Conservation (phyloP, 306 rosid species). For the Vachellia pachyceras region DNA sequence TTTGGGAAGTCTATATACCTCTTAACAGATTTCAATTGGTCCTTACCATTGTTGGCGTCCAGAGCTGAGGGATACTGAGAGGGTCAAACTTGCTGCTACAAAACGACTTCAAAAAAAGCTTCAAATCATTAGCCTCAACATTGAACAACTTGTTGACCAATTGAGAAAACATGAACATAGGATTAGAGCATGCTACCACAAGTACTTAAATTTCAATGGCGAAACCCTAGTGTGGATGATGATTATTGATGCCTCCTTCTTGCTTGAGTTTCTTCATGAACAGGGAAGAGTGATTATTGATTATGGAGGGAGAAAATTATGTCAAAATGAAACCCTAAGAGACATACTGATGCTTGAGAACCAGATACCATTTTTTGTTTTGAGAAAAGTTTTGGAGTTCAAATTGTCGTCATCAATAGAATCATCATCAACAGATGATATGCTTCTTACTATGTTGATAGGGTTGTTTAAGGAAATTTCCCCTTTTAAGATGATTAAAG, state of each 20-base stretch:
- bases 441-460: constrained; percentile 57
- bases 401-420: constrained; percentile 53
- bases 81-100: constrained; percentile 70
- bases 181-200: constrained; percentile 71
- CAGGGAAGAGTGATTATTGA: constrained; percentile 40
- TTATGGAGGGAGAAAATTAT: constrained; percentile 56
- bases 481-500: constrained; percentile 55
- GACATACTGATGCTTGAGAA: constrained; percentile 88
- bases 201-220: constrained; percentile 61
- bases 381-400: constrained; percentile 73
- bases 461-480: constrained; percentile 64
- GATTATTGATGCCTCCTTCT: constrained; percentile 76
- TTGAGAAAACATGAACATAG: constrained; percentile 55
- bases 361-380: constrained; percentile 76
- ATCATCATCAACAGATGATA: constrained; percentile 50
- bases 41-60: constrained; percentile 78
- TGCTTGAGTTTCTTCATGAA: constrained; percentile 72
- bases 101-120: constrained; percentile 63
- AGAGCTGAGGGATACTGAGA: constrained; percentile 75
- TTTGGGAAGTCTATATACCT: not conserved
- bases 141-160: constrained; percentile 63
- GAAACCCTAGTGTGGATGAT: constrained; percentile 84
- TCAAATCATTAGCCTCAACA: constrained; percentile 41
- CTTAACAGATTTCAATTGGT: constrained; percentile 71
- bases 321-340: constrained; percentile 68